Evolutionary conservation across 2,329 filamentous ascomycete species (phyloP).

Genomic region (Lasiodiplodia gonubiensis): DNA sequence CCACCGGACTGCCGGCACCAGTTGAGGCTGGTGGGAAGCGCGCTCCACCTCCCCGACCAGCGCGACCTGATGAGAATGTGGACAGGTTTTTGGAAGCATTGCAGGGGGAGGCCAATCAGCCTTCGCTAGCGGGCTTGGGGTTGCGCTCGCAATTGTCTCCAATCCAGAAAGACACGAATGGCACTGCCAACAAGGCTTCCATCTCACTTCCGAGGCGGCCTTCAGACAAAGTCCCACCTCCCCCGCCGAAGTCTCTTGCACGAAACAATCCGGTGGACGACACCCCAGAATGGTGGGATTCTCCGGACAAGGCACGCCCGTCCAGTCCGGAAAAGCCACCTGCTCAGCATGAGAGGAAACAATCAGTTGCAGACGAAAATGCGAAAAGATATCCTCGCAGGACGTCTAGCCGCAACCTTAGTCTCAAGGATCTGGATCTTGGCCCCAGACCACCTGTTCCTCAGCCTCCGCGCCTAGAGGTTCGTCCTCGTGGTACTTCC

Average conservation of each 20-base stretch:
- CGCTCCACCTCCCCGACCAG: slow-evolving; percentile 33
- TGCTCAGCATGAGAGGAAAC: slow-evolving; percentile 2
- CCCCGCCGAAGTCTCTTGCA: slow-evolving; percentile 11
- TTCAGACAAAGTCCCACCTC: slow-evolving; percentile 34
- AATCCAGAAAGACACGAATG: slow-evolving; percentile 12
- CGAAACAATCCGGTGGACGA: background rate
- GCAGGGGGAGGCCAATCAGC: slow-evolving; percentile 40
- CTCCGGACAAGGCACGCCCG: background rate
- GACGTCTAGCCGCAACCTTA: slow-evolving; percentile 35
- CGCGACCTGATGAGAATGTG: slow-evolving; percentile 33
- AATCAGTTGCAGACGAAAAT: slow-evolving; percentile 11
- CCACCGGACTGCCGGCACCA: slow-evolving; percentile 33
- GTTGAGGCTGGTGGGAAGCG: slow-evolving; percentile 30
- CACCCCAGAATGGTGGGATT: slow-evolving; percentile 22
- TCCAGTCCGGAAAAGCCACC: slow-evolving; percentile 6
- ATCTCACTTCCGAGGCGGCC: slow-evolving; percentile 32
- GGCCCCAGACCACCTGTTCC: slow-evolving; percentile 11
- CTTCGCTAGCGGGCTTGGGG: slow-evolving; percentile 5
- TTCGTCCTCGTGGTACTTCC: slow-evolving; percentile 35
- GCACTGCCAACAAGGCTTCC: slow-evolving; percentile 11
- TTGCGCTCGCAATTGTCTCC: background rate
- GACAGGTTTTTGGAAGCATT: slow-evolving; percentile 46
- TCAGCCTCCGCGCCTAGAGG: slow-evolving; percentile 22
- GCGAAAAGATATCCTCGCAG: slow-evolving; percentile 31
- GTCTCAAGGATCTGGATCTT: slow-evolving; percentile 28